phyloP scores from a whole-genome alignment of 108 stramenopile species.

The Nannochloropsis gaditana region DNA sequence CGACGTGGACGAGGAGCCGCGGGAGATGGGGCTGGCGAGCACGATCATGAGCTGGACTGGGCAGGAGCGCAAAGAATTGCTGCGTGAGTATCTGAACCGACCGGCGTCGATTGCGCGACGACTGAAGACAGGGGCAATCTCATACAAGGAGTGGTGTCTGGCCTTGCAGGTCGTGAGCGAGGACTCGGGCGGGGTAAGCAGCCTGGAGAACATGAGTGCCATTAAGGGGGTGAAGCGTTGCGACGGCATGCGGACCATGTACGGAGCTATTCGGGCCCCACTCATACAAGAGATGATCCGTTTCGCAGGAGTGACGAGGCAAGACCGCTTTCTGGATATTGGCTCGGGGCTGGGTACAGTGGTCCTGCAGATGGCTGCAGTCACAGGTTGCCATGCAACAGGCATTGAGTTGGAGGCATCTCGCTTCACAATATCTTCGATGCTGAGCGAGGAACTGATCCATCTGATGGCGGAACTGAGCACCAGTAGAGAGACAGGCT shows the following conservation, averaged over 20 bases:
- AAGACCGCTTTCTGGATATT: background rate
- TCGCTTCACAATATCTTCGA: background rate
- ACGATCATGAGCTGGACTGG: background rate
- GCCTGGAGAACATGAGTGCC: conserved; percentile 7
- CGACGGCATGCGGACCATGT: conserved; percentile 14
- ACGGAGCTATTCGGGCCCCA: background rate
- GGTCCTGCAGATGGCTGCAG: conserved; percentile 1
- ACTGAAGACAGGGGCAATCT: background rate
- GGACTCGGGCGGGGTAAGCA: background rate
- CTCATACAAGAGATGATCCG: background rate
- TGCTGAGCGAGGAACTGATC: conserved; percentile 15
- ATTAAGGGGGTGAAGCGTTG: conserved; percentile 7
- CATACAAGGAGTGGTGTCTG: conserved; percentile 13
- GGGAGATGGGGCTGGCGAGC: background rate
- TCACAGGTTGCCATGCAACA: background rate
- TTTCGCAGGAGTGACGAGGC: background rate
- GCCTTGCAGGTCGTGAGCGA: conserved; percentile 5
- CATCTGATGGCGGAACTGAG: background rate
- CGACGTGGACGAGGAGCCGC: background rate
- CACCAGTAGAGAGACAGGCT: background rate
- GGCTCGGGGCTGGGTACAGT: background rate
- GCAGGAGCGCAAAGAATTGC: background rate
- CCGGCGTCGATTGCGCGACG: background rate
- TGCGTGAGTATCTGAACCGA: conserved; percentile 15
- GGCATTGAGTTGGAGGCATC: conserved; percentile 17